Base-by-base conservation (phyloP, 139 green algal species). In the Mesostigma viride region DNA sequence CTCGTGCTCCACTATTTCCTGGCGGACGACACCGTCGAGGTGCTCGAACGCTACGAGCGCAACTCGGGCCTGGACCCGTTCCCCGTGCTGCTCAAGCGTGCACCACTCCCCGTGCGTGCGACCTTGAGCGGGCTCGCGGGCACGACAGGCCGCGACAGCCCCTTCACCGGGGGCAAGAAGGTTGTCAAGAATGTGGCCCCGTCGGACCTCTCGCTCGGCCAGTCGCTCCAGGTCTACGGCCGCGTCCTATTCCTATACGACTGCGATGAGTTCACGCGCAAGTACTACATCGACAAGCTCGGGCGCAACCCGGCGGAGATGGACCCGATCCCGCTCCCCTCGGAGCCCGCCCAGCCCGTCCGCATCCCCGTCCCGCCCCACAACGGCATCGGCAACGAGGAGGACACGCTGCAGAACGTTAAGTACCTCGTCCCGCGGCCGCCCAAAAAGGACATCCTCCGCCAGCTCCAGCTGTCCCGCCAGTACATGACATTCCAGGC, bases 1-100 rank as follows among this genome's bases (percentile, higher is more conserved):
- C 95, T 91, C 71, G 60, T 67, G 56, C 73, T 97, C 63, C 88
- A 94, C 75, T 95, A 90, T 76, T 96, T 88, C 70, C 78, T 96
- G 35, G 86, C 91, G 71, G 89, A 95, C 67, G 85, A 94, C 81
- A 92, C 82, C 1, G 84, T 93, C 6, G 90, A 96, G 79, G 87
- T 97, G 31, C 79, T 94, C 47, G 90, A 97, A 17, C 14, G 14
- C 40, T 46, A 87, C 35, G 85, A 93, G 65, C 73, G 67, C 67
- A 95, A 95, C 78, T 82, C 34, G 5, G 89, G 90, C 2, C 80
- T 85, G 27, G 84, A 91, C 46, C 80, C 81, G 62, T 95, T 95
- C 78, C 84, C 88, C 14, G 71, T 91, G 26, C 89, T 96, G 81
- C 79, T 95, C 0, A 83, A 82, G 32, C 81, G 91, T 35, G 79